Evolutionary conservation across 192 early-diverging fungal genomes (phyloP).

Genomic region (Neocallimastix lanati): DNA sequence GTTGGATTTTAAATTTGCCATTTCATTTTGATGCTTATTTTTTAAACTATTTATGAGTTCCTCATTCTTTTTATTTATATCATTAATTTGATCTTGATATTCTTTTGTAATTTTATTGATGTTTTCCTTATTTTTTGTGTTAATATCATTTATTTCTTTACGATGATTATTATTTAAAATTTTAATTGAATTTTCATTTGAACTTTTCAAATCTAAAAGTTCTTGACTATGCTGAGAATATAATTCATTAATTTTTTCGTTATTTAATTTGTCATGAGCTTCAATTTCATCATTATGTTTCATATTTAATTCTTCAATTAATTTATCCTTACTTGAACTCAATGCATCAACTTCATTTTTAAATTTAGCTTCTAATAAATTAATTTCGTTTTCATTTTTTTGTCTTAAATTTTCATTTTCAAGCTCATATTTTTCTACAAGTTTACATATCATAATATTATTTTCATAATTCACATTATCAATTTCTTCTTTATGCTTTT

Average conservation of each 20-base stretch:
- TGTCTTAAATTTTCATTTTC: not conserved
- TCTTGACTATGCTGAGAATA: not conserved
- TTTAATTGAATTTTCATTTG: not conserved
- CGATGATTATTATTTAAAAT: not conserved
- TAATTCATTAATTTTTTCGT: not conserved
- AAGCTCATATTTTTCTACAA: not conserved
- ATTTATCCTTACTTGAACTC: not conserved
- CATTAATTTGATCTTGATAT: not conserved
- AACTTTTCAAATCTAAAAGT: not conserved
- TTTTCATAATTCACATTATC: not conserved
- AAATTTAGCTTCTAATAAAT: not conserved
- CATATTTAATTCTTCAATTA: not conserved
- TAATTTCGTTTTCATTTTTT: not conserved
- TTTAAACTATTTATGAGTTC: not conserved
- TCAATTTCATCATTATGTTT: not conserved
- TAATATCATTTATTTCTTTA: not conserved
- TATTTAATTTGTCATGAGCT: not conserved
- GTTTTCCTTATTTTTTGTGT: not conserved
- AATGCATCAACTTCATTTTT: not conserved
- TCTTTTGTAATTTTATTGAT: not conserved
- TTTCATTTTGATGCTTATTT: not conserved
- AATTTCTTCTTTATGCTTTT: not conserved
- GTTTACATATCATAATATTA: not conserved
- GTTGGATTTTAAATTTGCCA: not conserved
- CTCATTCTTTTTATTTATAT: not conserved